Base-by-base conservation (phyloP, 768 basidiomycete genomes). In the Amylocystis lapponica region DNA sequence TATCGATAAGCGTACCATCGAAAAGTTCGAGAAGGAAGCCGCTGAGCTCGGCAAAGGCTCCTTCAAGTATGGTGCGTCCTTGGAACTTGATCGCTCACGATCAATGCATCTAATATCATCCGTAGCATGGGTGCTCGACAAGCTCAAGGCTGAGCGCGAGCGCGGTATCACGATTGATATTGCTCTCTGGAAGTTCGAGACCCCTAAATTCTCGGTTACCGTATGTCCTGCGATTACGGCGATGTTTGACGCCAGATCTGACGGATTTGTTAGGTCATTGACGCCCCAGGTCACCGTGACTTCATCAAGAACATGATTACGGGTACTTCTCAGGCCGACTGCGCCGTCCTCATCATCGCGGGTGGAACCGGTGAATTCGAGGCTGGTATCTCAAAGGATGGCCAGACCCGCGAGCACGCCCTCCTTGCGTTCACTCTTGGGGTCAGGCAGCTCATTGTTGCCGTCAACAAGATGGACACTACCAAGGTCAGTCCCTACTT, bases 261-360 rank as follows among this genome's bases (percentile, higher is more conserved):
- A n/a, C 12, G 7, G 6, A 20, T 16, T 26, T 27, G 6, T 21
- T 48, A 89, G 91, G 92, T 99, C 74, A 98, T 98, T 60, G 96
- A 98, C 66, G 96, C 96, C 67, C 96, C 96, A 36, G 95, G 95
- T 65, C 94, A 96, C 70, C 93, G 96, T 83, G 96, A 99, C 66
- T 99, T 99, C 75, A 99, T 99, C 82, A 99, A 99, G 78, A 99
- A 96, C 90, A 96, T 94, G 94, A 99, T 99, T 69, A 99, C 96
- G 51, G 96, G 96, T 80, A 99, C 96, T 60, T 99, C 96, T 61
- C 96, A 99, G 83, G 94, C 95, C 66, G 95, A 99, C 68, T 98
- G 95, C 64, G 96, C 94, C 62, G 83, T 99, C 69, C 92, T 99
- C 70, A 98, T 99, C 79, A 99, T 99, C 57, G 96, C 95, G 53